phyloP scores from a whole-genome alignment of 805 yeast species.

The Pichia eremophila region DNA sequence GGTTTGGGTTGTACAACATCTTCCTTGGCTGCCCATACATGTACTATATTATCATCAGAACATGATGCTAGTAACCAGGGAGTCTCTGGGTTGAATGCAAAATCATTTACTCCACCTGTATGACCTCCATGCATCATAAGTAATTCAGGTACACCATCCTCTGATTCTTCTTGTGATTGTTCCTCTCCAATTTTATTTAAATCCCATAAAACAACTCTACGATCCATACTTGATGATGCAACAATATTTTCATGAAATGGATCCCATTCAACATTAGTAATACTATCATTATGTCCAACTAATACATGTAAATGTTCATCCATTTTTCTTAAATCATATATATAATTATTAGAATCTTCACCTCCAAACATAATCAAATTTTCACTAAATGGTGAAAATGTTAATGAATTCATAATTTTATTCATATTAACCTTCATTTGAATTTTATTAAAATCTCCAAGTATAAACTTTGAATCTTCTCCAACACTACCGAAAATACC shows the following conservation, averaged over 20 bases:
- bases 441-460: slow-evolving; percentile 37
- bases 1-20: neutral
- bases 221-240: slow-evolving; percentile 69
- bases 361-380: slow-evolving; percentile 63
- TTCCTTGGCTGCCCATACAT: slow-evolving; percentile 41
- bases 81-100: slow-evolving; percentile 57
- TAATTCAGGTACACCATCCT: slow-evolving; percentile 83
- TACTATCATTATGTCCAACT: slow-evolving; percentile 70
- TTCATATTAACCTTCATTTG: slow-evolving; percentile 18
- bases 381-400: slow-evolving; percentile 54
- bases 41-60: slow-evolving; percentile 53
- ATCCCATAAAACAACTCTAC: slow-evolving; percentile 78
- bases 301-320: slow-evolving; percentile 50
- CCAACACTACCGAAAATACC: slow-evolving; percentile 61
- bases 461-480: slow-evolving; percentile 50
- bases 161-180: slow-evolving; percentile 79
- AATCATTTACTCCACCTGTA: slow-evolving; percentile 65
- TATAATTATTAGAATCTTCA: slow-evolving; percentile 52
- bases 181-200: slow-evolving; percentile 71
- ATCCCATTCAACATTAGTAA: slow-evolving; percentile 69
- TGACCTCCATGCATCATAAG: slow-evolving; percentile 93
- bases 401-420: slow-evolving; percentile 46
- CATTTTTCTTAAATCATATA: slow-evolving; percentile 49
- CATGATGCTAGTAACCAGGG: slow-evolving; percentile 72
- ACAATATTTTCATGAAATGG: slow-evolving; percentile 69